Conservation (phyloP, 352 stramenopile species). For the Sclerospora graminicola region DNA sequence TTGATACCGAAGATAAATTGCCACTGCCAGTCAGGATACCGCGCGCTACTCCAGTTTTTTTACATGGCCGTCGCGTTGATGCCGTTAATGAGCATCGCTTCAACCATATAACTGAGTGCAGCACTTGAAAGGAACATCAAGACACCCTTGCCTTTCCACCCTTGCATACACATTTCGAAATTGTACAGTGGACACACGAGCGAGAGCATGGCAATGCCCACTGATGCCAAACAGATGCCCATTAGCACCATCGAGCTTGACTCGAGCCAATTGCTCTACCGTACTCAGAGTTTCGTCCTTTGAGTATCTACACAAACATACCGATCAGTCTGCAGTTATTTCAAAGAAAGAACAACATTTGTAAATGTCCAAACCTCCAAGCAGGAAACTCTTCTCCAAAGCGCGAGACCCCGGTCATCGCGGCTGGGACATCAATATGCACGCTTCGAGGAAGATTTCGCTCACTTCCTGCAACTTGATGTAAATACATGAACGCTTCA, state of each 20-base stretch:
- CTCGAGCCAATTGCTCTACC: too few species aligned
- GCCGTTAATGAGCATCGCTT: slow-evolving; percentile 56
- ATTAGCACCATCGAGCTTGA: slow-evolving; percentile 61
- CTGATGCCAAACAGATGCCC: slow-evolving; percentile 52
- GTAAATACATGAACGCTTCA: too few species aligned
- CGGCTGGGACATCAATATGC: too few species aligned
- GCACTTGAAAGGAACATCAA: slow-evolving; percentile 72
- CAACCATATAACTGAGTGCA: slow-evolving; percentile 65
- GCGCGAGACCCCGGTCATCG: too few species aligned
- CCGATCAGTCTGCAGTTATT: too few species aligned
- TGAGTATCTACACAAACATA: too few species aligned
- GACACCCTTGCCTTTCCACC: slow-evolving; percentile 82
- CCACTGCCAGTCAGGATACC: slow-evolving; percentile 64
- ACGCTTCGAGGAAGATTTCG: too few species aligned
- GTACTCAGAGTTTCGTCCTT: too few species aligned
- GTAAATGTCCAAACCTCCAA: too few species aligned
- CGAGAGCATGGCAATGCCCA: slow-evolving; percentile 69
- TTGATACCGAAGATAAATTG: slow-evolving; percentile 72
- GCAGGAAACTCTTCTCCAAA: too few species aligned
- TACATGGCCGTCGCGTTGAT: slow-evolving; percentile 65
- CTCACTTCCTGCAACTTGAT: too few species aligned
- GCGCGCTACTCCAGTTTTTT: slow-evolving; percentile 52
- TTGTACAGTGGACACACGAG: slow-evolving; percentile 75
- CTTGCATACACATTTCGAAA: slow-evolving; percentile 81
- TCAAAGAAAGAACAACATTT: too few species aligned